Percentiles rank a stretch among this genome's conserved stretches.
These are phyloP conservation scores for Gossypium anomalum DNA, from an alignment of 345 rosid genomes.

Conservation along the genomic window DNA sequence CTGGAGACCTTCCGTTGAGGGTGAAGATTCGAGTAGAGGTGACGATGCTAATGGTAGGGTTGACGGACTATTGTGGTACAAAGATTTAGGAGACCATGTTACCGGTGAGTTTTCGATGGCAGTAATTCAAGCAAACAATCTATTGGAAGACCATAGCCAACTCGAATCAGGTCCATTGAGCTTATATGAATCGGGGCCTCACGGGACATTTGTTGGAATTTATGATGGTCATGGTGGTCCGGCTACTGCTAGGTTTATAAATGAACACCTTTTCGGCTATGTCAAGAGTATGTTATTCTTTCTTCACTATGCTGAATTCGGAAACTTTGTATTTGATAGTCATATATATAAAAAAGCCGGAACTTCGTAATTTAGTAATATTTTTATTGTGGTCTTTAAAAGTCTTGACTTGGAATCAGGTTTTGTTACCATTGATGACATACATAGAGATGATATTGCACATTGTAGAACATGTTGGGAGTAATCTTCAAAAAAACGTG, in stretches of 20 bases:
- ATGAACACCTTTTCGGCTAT: conserved; percentile 59
- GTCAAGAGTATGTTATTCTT: conserved; percentile 55
- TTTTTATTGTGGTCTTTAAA: not conserved
- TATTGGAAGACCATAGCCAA: conserved; percentile 82
- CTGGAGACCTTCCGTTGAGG: conserved; percentile 78
- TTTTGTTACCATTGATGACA: too few species aligned
- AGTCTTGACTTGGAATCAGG: too few species aligned
- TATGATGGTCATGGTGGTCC: conserved; percentile 99
- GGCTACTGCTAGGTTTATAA: conserved; percentile 79
- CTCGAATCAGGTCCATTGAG: conserved; percentile 93
- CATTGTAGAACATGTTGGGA: too few species aligned
- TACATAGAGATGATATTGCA: too few species aligned
- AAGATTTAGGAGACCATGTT: conserved; percentile 63
- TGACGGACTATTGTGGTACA: conserved; percentile 86
- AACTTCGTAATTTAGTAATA: not conserved
- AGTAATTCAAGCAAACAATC: conserved; percentile 76
- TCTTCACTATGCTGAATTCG: conserved; percentile 2
- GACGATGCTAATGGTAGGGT: conserved; percentile 56
- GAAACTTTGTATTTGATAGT: not conserved
- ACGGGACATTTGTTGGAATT: conserved; percentile 89
- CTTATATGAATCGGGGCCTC: conserved; percentile 64
- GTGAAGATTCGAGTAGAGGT: conserved; percentile 54
- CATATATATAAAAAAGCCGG: not conserved
- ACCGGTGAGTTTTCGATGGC: conserved; percentile 95
- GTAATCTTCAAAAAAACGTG: too few species aligned